phyloP scores from a whole-genome alignment of 176 grass and related monocot genomes.

The Elymus sibiricus region DNA sequence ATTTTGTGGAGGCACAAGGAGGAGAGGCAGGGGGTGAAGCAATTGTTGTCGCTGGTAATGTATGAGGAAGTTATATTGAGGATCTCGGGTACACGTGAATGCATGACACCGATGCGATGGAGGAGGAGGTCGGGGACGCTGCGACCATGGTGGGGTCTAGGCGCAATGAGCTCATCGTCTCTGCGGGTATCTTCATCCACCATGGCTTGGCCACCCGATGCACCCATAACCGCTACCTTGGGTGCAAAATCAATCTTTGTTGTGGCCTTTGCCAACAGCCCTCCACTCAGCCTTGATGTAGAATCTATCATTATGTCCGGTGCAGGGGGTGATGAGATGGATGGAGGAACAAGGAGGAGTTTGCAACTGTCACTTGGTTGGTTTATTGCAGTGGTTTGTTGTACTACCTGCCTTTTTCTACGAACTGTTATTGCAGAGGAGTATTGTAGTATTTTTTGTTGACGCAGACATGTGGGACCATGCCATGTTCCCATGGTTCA shows the following conservation, averaged over 20 bases:
- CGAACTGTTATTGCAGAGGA: too few relatives aligned
- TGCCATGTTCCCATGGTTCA: too few relatives aligned
- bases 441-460: too few relatives aligned
- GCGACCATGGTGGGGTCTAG: constrained; percentile 23
- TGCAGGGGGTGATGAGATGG: too few relatives aligned
- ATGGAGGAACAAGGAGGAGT: too few relatives aligned
- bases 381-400: too few relatives aligned
- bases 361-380: too few relatives aligned
- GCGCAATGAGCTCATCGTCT: constrained; percentile 62
- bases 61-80: constrained; percentile 70
- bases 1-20: constrained; percentile 87
- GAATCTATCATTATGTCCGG: too few relatives aligned
- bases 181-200: constrained; percentile 71
- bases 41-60: constrained; percentile 72
- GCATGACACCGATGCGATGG: neutral
- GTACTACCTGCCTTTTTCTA: too few relatives aligned
- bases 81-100: neutral
- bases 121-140: neutral
- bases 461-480: too few relatives aligned
- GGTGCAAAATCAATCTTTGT: neutral
- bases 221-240: constrained; percentile 26
- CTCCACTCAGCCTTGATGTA: neutral
- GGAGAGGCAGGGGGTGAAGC: constrained; percentile 88
- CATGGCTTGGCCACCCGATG: neutral
- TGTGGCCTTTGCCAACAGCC: neutral